A percentile compares a stretch with the other conserved stretches of the same genome.
Evolutionary conservation across 257 asterid species (phyloP).

Genomic region (Fraxinus anomala): DNA sequence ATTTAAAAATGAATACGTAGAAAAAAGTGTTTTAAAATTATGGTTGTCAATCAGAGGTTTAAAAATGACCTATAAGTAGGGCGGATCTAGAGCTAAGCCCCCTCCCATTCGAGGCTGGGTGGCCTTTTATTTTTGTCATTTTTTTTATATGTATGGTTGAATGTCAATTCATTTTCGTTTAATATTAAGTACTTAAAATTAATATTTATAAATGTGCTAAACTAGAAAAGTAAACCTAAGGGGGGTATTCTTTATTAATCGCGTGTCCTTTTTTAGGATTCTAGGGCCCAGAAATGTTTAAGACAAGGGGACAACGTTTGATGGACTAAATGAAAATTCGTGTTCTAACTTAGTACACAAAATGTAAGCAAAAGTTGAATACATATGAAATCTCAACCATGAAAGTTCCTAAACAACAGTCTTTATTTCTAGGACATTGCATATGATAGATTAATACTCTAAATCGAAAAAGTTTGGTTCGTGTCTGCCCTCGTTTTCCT

Average conservation of each 20-base stretch:
- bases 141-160: too few relatives aligned
- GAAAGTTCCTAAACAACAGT: not conserved
- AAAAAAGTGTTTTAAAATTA: too few relatives aligned
- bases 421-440: not conserved
- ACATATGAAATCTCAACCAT: not conserved
- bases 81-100: too few relatives aligned
- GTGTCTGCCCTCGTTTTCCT: not conserved
- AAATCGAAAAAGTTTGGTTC: not conserved
- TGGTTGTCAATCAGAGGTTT: too few relatives aligned
- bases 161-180: too few relatives aligned
- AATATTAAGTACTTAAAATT: too few relatives aligned
- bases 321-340: not conserved
- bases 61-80: too few relatives aligned
- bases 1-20: too few relatives aligned
- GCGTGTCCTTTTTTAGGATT: not conserved
- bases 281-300: not conserved
- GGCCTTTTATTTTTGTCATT: too few relatives aligned
- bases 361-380: not conserved
- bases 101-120: too few relatives aligned
- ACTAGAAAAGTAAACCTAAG: too few relatives aligned
- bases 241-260: not conserved
- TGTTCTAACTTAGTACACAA: not conserved
- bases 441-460: not conserved
- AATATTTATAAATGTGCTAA: too few relatives aligned
- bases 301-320: not conserved